These are phyloP conservation scores for Candida maesae DNA, from an alignment of 805 yeast species.

Conservation along the genomic window DNA sequence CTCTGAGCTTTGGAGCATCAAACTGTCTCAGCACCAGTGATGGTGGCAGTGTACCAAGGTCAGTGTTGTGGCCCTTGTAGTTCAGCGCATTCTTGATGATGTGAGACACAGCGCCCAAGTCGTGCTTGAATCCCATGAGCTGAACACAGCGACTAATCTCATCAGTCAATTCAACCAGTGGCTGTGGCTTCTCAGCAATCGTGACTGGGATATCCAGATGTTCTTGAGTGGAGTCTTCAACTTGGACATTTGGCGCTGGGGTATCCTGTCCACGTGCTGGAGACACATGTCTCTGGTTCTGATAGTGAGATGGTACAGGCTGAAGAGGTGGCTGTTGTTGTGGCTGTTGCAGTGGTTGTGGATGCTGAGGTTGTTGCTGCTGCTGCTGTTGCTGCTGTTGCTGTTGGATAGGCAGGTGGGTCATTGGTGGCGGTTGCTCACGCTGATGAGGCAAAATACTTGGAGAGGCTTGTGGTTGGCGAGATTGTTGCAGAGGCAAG, in stretches of 20 bases:
- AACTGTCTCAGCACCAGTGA: conserved; percentile 65
- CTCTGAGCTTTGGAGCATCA: conserved; percentile 86
- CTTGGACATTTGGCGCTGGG: conserved; percentile 13
- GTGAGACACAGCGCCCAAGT: conserved; percentile 34
- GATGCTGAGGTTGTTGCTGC: conserved; percentile 12
- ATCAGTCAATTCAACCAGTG: conserved; percentile 24
- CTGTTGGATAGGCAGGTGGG: conserved; percentile 19
- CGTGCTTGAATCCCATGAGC: conserved; percentile 32
- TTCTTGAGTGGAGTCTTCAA: conserved; percentile 6
- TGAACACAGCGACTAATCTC: conserved; percentile 29
- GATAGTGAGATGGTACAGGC: neutral
- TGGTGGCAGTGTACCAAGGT: conserved; percentile 75
- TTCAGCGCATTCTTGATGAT: conserved; percentile 41
- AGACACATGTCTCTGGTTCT: conserved; percentile 7
- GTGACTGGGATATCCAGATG: conserved; percentile 8
- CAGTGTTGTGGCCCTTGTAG: conserved; percentile 46
- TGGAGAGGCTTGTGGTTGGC: conserved; percentile 15
- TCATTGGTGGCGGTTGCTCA: conserved; percentile 6
- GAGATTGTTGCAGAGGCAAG: conserved; percentile 29
- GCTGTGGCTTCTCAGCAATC: conserved; percentile 20
- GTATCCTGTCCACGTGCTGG: conserved; percentile 2
- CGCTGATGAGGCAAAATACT: conserved; percentile 6
- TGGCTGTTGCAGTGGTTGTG: conserved; percentile 16
- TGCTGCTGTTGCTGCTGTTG: conserved; percentile 17
- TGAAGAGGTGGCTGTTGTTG: conserved; percentile 7